Percentiles rank a stretch among this genome's conserved stretches.
Conservation (phyloP, 176 grass and related monocot species). For the Themeda triandra region DNA sequence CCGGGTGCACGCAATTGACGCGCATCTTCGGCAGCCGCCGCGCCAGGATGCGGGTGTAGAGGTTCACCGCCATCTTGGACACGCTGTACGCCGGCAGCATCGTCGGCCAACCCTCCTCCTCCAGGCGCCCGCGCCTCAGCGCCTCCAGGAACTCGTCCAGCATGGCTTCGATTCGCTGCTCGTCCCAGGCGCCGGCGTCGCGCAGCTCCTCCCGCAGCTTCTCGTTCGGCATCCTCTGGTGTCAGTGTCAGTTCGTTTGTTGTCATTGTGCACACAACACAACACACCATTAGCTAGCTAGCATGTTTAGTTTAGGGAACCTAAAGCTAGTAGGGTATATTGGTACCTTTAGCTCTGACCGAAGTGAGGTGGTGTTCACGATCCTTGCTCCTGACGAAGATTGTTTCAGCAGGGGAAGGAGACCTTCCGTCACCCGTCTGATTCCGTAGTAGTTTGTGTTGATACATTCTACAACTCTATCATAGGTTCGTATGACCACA, state of each 20-base stretch:
- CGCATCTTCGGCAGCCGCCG: conserved; percentile 18
- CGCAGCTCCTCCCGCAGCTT: too few relatives aligned
- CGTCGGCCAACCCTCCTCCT: conserved; percentile 53
- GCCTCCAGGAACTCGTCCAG: conserved; percentile 46
- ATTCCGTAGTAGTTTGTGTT: conserved; percentile 47
- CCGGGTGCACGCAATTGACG: conserved; percentile 27
- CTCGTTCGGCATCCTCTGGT: too few relatives aligned
- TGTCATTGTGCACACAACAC: too few relatives aligned
- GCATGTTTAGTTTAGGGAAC: too few relatives aligned
- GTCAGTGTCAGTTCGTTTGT: too few relatives aligned
- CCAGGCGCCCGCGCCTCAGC: conserved; percentile 45
- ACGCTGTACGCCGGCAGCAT: conserved; percentile 69
- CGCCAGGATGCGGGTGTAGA: conserved; percentile 48
- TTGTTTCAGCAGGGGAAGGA: conserved; percentile 59
- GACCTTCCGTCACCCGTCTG: conserved; percentile 58
- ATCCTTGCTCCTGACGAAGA: conserved; percentile 54
- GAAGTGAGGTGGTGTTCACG: conserved; percentile 57
- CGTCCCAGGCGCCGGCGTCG: neutral
- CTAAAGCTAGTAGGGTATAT: too few relatives aligned
- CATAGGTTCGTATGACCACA: conserved; percentile 48
- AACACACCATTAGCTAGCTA: too few relatives aligned
- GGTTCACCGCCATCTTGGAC: conserved; percentile 59
- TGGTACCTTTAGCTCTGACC: conserved; percentile 46
- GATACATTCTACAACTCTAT: conserved; percentile 31
- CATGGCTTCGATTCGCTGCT: conserved; percentile 10